Evolutionary conservation across 2,329 filamentous ascomycete species (phyloP), one percentile per base, ranked within the genome.

Genomic region (Teratosphaeria zuluensis): DNA sequence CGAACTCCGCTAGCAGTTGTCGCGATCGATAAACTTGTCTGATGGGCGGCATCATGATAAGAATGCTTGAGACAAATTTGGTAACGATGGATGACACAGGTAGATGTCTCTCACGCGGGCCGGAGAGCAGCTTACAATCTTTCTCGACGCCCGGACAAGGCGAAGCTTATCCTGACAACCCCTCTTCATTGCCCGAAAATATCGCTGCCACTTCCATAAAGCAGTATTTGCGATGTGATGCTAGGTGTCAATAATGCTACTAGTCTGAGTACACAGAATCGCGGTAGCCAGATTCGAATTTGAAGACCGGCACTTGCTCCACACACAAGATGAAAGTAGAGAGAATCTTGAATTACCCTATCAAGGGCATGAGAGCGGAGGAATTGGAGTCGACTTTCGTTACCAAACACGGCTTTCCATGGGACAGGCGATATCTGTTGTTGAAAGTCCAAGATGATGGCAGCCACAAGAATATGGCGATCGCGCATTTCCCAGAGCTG

Each of bases 321-420:
- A 16, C 2, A 8, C 42, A n/a, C 59, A 63, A 6, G 16, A 69
- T 70, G 67, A 66, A 67, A 38, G 63, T 70, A 32, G 60, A 62
- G 52, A 64, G 77, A 72, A 72, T 79, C 14, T 76, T 76, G 59
- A 70, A 74, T 5, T 80, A 80, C 59, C 77, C 77, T 2, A 76
- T 80, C 68, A 80, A 80, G 63, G 75, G 76, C 14, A 68, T 79
- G 6, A 73, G 76, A 16, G 70, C 67, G 2, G 69, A 74, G 4
- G 70, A 73, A 21, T 65, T 77, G 30, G 66, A 70, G 1, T 66
- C 69, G 46, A 73, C 74, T 16, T 62, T 72, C 53, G 72, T 76
- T 19, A 78, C 77, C 8, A 71, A 70, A 58, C 65, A 76, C 68
- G 77, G 77, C 61, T 76, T 79, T 58, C 67, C 73, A 31, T 73